Evolutionary conservation across 306 rosid genomes (phyloP), one percentile per base, ranked within the genome.

Genomic region (Vicia faba): DNA sequence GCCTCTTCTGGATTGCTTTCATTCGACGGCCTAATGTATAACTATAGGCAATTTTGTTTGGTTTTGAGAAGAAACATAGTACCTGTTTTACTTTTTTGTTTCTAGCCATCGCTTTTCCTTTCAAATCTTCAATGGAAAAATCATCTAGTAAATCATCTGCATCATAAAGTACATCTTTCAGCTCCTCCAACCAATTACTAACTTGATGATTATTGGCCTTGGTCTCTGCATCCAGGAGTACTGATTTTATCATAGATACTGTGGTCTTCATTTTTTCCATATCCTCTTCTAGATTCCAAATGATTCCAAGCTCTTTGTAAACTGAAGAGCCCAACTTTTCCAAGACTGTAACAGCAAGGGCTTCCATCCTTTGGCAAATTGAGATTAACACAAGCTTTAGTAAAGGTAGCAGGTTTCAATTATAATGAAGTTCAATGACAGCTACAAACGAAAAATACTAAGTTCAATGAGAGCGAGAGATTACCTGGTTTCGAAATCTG

Each of bases 131-230:
- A 23, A 43, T n/a, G 0, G 66, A 51, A 5, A 78, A 14, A 14
- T 71, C 77, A 23, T 82, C 81, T 2, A 78, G 43, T 4, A 78
- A 35, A 75, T 78, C 80, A 31, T 82, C 74, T 61, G 77, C 83
- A 70, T 79, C 86, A 71, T 46, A 68, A 8, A 82, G 70, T 11
- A 62, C 68, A 18, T 71, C 79, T 71, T 59, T 80, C 29, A 79
- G 68, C 29, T 60, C 60, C 51, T 68, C 57, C 43, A 78, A 16
- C 83, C 81, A 78, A 26, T 16, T 36, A 19, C 68, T 68, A 3
- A 72, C 20, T 61, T 49, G 71, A 35, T 68, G 46, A 35, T 58
- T 38, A 5, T 13, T 10, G 35, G 67, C 11, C n/a, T 71, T 71
- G 9, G 64, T 46, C 49, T 76, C 79, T 45, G 76, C 84, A 61